phyloP scores from a whole-genome alignment of 345 rosid species.

The Reutealis trisperma region DNA sequence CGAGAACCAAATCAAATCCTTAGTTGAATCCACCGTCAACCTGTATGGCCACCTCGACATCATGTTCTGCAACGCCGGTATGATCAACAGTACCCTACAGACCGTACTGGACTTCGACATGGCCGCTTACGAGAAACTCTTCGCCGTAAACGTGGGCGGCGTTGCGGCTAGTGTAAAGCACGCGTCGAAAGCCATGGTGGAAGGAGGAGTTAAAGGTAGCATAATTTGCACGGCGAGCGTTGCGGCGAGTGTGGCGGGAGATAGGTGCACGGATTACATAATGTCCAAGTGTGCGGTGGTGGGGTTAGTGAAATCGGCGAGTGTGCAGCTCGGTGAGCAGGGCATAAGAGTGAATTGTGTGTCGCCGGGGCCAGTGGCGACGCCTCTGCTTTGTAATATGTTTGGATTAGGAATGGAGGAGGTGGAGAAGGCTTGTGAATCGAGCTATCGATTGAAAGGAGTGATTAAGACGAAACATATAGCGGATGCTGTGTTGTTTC shows the following conservation, averaged over 20 bases:
- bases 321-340: conserved; percentile 38
- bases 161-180: conserved; percentile 29
- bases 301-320: conserved; percentile 41
- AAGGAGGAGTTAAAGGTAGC: conserved; percentile 31
- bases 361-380: conserved; percentile 39
- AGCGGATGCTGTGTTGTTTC: conserved; percentile 49
- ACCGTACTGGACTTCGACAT: conserved; percentile 30
- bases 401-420: conserved; percentile 16
- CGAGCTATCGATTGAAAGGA: conserved; percentile 24
- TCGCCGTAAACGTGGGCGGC: conserved; percentile 37
- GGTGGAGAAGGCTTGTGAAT: conserved; percentile 28
- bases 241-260: conserved; percentile 4
- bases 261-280: conserved; percentile 15
- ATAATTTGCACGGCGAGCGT: conserved; percentile 44
- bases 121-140: conserved; percentile 14
- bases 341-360: conserved; percentile 52
- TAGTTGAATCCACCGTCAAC: conserved; percentile 27
- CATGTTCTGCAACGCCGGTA: conserved; percentile 48
- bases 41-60: conserved; percentile 28
- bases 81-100: conserved; percentile 8
- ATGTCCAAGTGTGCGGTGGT: conserved; percentile 47
- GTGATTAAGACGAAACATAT: conserved; percentile 31
- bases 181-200: conserved; percentile 42
- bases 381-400: conserved; percentile 22
- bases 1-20: conserved; percentile 38